These are phyloP conservation scores for Zygnema cylindricum DNA, from an alignment of 139 green algal genomes.

Conservation along the genomic window DNA sequence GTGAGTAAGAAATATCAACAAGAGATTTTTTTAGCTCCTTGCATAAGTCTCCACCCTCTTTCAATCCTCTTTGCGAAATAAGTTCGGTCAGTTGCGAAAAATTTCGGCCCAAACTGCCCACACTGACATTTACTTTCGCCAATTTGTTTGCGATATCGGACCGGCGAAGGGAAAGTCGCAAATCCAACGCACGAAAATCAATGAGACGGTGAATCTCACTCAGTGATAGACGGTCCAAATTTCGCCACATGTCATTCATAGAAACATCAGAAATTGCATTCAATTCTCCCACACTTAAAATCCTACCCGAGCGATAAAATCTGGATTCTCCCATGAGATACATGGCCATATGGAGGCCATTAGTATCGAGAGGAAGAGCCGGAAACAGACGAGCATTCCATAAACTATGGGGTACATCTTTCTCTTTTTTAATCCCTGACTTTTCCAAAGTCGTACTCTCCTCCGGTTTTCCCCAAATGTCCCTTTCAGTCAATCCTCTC, in stretches of 20 bases:
- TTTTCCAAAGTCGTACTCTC: no score
- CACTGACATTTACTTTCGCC: not conserved
- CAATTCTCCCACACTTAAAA: no score
- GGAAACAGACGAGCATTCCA: constrained; percentile 48
- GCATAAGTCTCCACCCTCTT: not conserved
- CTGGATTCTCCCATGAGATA: constrained; percentile 34
- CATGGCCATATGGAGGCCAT: constrained; percentile 29
- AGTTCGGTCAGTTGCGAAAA: constrained; percentile 27
- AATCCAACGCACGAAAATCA: constrained; percentile 37
- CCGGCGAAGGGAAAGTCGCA: not conserved
- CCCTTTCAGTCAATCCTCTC: not conserved
- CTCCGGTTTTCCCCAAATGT: constrained; percentile 30
- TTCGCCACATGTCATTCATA: constrained; percentile 42
- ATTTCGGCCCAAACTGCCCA: constrained; percentile 23
- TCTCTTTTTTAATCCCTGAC: not conserved
- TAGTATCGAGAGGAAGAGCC: not conserved
- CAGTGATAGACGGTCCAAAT: constrained; percentile 22
- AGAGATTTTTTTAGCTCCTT: no score
- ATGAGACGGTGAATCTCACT: constrained; percentile 33
- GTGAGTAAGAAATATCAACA: not conserved
- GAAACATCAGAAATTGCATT: no score
- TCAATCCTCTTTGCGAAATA: constrained; percentile 22
- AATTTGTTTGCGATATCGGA: not conserved
- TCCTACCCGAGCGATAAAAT: no score
- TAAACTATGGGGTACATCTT: constrained; percentile 12